Conservation (phyloP, 768 basidiomycete genomes). For the Russula sp. region DNA sequence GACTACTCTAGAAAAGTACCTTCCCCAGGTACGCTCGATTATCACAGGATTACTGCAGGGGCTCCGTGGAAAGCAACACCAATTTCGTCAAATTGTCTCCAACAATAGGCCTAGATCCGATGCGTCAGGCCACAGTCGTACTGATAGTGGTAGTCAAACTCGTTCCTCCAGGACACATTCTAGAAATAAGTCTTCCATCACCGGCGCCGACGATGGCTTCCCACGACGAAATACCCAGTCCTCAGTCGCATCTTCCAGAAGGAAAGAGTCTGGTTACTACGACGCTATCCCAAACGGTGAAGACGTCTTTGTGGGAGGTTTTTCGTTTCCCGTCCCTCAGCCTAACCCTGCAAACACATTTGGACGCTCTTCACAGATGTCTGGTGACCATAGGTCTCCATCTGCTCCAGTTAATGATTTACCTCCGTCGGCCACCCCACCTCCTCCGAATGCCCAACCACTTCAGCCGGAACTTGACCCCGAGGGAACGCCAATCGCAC, state of each 20-base stretch:
- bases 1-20: conserved; percentile 80
- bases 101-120: conserved; percentile 51
- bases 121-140: conserved; percentile 39
- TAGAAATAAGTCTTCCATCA: conserved; percentile 29
- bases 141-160: conserved; percentile 35
- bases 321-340: conserved; percentile 27
- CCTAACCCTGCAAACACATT: conserved; percentile 6
- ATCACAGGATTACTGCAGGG: conserved; percentile 92
- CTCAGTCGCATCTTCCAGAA: conserved; percentile 10
- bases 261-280: conserved; percentile 23
- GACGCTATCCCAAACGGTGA: conserved; percentile 26
- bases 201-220: conserved; percentile 27
- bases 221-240: conserved; percentile 18
- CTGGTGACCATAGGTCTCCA: conserved; percentile 6
- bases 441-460: conserved; percentile 11
- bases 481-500: conserved; percentile 25
- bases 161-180: conserved; percentile 46
- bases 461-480: conserved; percentile 20
- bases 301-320: conserved; percentile 47
- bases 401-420: not conserved
- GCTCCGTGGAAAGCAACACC: conserved; percentile 84
- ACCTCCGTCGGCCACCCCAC: conserved; percentile 4
- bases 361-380: conserved; percentile 1
- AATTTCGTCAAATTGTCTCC: conserved; percentile 70
- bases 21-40: conserved; percentile 85